Conservation (phyloP, 202 grass and related monocot genomes). For the Zoysia matrella region DNA sequence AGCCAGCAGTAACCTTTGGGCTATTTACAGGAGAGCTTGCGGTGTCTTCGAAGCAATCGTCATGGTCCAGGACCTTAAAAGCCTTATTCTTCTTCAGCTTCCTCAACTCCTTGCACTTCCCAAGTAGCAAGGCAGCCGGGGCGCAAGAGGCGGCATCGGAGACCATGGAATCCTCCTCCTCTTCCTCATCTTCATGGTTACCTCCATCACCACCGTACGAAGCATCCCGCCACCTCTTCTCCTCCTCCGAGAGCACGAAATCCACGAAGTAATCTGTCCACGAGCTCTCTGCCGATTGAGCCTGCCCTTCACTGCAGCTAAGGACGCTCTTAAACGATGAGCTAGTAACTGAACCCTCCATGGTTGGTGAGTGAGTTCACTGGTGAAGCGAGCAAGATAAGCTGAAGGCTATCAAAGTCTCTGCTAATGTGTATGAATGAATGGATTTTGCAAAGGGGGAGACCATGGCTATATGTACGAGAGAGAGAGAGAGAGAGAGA, state of each 20-base stretch:
- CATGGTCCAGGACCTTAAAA: slow-evolving; percentile 45
- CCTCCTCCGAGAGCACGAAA: slow-evolving; percentile 73
- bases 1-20: slow-evolving; percentile 68
- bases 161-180: slow-evolving; percentile 56
- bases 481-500: slow-evolving; percentile 3
- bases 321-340: slow-evolving; percentile 49
- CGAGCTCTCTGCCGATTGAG: slow-evolving; percentile 70
- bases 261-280: slow-evolving; percentile 90
- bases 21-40: slow-evolving; percentile 95
- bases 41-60: slow-evolving; percentile 49
- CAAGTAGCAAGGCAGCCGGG: slow-evolving; percentile 24
- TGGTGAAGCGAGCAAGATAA: slow-evolving; percentile 34
- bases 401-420: slow-evolving; percentile 29
- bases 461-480: slow-evolving; percentile 44
- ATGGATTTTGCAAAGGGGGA: slow-evolving; percentile 9
- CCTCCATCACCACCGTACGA: slow-evolving; percentile 5
- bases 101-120: slow-evolving; percentile 58
- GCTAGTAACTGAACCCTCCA: slow-evolving; percentile 67
- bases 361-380: slow-evolving; percentile 42
- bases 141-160: slow-evolving; percentile 71
- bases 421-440: slow-evolving; percentile 35
- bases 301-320: slow-evolving; percentile 42
- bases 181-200: slow-evolving; percentile 9
- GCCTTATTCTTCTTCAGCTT: slow-evolving; percentile 64
- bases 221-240: slow-evolving; percentile 36